phyloP scores from a whole-genome alignment of 2,329 filamentous ascomycete genomes.

The Ceratocystis cubensis region DNA sequence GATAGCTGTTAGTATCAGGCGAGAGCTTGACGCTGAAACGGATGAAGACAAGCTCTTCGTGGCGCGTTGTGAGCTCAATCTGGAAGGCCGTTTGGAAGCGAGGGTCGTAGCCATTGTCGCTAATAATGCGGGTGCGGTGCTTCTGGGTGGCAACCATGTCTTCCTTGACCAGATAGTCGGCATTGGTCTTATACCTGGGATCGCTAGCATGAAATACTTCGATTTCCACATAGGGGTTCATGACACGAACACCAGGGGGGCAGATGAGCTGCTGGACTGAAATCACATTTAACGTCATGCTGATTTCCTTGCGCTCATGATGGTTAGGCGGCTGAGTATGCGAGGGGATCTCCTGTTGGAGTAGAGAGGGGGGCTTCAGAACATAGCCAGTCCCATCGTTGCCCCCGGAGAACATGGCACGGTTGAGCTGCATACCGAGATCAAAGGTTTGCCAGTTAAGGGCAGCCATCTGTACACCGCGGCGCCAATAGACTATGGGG shows the following conservation, averaged over 20 bases:
- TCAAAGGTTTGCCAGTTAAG: conserved; percentile 99
- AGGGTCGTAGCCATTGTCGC: conserved; percentile 88
- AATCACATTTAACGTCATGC: conserved; percentile 76
- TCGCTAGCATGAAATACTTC: conserved; percentile 93
- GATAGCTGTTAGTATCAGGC: conserved; percentile 55
- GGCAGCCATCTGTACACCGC: conserved; percentile 93
- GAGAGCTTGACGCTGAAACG: conserved; percentile 87
- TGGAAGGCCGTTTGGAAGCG: conserved; percentile 68
- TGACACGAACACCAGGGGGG: conserved; percentile 55
- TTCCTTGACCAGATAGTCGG: conserved; percentile 42
- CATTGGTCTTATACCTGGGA: conserved; percentile 75
- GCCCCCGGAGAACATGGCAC: conserved; percentile 91
- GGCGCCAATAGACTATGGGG: conserved; percentile 83
- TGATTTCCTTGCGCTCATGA: conserved; percentile 67
- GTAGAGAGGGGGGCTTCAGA: conserved; percentile 77
- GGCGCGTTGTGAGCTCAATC: conserved; percentile 81
- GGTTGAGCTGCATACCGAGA: conserved; percentile 87
- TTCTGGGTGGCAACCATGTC: conserved; percentile 52
- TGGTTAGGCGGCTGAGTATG: conserved; percentile 34
- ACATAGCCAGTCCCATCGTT: conserved; percentile 83
- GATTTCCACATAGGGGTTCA: conserved; percentile 90
- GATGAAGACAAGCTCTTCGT: conserved; percentile 85
- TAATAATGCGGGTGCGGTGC: conserved; percentile 66
- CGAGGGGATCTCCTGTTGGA: conserved; percentile 53
- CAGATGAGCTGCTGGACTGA: conserved; percentile 92